These are phyloP conservation scores for Arabis alpina DNA, from an alignment of 345 rosid genomes.

Conservation along the genomic window DNA sequence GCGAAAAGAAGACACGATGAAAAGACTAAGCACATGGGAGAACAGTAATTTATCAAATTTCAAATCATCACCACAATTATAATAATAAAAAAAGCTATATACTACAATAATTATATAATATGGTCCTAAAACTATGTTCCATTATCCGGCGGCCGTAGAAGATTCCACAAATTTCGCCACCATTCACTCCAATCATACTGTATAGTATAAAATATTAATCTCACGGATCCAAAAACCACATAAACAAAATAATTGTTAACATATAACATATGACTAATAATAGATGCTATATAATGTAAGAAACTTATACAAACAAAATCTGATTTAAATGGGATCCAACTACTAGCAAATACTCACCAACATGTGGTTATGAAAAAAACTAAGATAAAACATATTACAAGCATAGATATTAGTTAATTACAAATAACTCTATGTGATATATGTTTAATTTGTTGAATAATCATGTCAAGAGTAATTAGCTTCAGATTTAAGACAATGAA, in stretches of 20 bases:
- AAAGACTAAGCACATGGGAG: constrained; percentile 38
- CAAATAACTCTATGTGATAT: neutral
- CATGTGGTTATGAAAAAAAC: constrained; percentile 13
- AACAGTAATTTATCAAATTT: constrained; percentile 34
- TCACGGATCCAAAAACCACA: constrained; percentile 1
- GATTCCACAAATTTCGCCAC: constrained; percentile 46
- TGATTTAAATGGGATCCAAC: constrained; percentile 29
- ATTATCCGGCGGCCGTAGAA: constrained; percentile 41
- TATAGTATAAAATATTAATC: neutral
- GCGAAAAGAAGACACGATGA: constrained; percentile 30
- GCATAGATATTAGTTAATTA: neutral
- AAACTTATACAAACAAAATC: constrained; percentile 15
- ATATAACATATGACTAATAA: neutral
- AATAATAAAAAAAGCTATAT: constrained; percentile 6
- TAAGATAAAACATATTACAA: constrained; percentile 25
- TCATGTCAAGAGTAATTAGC: constrained; percentile 33
- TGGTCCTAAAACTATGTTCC: constrained; percentile 16
- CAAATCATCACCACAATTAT: constrained; percentile 20
- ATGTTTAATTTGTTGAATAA: constrained; percentile 26
- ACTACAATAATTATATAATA: constrained; percentile 12
- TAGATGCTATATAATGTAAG: neutral
- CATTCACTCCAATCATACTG: constrained; percentile 34
- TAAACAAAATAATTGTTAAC: neutral
- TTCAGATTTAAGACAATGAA: neutral
- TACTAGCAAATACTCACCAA: constrained; percentile 32